Percentiles rank a stretch among this genome's conserved stretches.
Evolutionary conservation across 2,329 filamentous ascomycete genomes (phyloP).

Genomic region (Akanthomyces dipterigenus): DNA sequence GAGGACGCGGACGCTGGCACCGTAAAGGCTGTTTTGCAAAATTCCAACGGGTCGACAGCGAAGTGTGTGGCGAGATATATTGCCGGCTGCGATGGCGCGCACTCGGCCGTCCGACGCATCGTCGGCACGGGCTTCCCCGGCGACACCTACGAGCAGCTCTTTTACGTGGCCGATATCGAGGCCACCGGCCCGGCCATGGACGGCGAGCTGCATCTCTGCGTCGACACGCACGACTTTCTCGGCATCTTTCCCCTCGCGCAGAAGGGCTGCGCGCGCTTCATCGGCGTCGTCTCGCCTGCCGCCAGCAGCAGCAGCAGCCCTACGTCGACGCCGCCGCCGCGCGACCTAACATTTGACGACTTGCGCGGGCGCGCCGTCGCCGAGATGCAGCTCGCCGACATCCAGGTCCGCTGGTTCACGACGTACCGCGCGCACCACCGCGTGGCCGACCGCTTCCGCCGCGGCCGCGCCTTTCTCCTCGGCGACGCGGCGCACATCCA

Average conservation of each 20-base stretch:
- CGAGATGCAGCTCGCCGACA: not conserved
- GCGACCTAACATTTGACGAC: not conserved
- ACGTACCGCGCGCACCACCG: slow-evolving; percentile 8
- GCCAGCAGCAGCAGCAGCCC: not conserved
- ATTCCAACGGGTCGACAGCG: not conserved
- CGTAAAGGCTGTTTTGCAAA: not conserved
- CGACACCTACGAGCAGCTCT: slow-evolving; percentile 6
- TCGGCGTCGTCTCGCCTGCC: slow-evolving; percentile 1
- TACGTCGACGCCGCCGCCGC: not conserved
- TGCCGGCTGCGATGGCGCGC: slow-evolving; percentile 11
- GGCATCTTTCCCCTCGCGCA: slow-evolving; percentile 1
- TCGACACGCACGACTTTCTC: slow-evolving; percentile 9
- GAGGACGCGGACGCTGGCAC: not conserved
- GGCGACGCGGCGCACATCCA: slow-evolving; percentile 32
- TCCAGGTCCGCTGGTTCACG: slow-evolving; percentile 7
- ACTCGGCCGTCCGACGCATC: not conserved
- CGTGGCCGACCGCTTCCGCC: slow-evolving; percentile 2
- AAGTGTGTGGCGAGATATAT: not conserved
- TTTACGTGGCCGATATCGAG: slow-evolving; percentile 13
- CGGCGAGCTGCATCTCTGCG: slow-evolving; percentile 6
- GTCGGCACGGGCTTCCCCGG: not conserved
- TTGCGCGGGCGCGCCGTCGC: slow-evolving; percentile 4
- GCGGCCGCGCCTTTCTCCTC: slow-evolving; percentile 28
- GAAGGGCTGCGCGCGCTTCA: not conserved
- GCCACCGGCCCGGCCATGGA: slow-evolving; percentile 7